These are phyloP conservation scores for Yarrowia phangngaensis DNA, from an alignment of 805 yeast genomes.

Conservation along the genomic window DNA sequence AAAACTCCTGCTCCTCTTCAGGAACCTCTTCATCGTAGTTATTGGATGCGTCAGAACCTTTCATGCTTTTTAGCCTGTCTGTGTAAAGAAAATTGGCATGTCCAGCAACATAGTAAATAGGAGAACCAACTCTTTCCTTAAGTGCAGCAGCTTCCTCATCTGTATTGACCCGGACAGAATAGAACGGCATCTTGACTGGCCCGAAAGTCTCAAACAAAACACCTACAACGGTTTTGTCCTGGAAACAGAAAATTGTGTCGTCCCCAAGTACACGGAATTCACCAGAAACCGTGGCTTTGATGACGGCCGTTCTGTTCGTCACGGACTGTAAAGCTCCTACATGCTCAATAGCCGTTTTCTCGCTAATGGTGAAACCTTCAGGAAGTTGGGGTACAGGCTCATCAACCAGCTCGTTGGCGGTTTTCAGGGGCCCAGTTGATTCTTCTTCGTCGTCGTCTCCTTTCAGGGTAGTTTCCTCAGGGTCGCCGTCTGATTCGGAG, in stretches of 20 bases:
- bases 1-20: conserved; percentile 88
- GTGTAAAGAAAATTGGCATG: conserved; percentile 78
- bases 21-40: conserved; percentile 92
- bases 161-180: conserved; percentile 63
- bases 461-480: conserved; percentile 1
- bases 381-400: conserved; percentile 69
- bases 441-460: conserved; percentile 21
- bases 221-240: conserved; percentile 67
- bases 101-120: conserved; percentile 73
- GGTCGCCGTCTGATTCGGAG: conserved; percentile 16
- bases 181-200: conserved; percentile 72
- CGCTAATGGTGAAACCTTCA: conserved; percentile 55
- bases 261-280: conserved; percentile 81
- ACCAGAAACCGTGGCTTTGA: conserved; percentile 72
- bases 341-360: conserved; percentile 61
- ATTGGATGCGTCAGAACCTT: conserved; percentile 94
- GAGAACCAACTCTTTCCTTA: conserved; percentile 49
- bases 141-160: conserved; percentile 50
- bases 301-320: conserved; percentile 67
- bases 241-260: conserved; percentile 66
- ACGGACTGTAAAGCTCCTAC: conserved; percentile 67
- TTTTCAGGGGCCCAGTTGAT: conserved; percentile 8
- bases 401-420: conserved; percentile 59
- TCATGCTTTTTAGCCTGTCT: conserved; percentile 59
- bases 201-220: conserved; percentile 87